Evolutionary conservation across 768 basidiomycete genomes (phyloP).

Genomic region (Floccularia luteovirens): DNA sequence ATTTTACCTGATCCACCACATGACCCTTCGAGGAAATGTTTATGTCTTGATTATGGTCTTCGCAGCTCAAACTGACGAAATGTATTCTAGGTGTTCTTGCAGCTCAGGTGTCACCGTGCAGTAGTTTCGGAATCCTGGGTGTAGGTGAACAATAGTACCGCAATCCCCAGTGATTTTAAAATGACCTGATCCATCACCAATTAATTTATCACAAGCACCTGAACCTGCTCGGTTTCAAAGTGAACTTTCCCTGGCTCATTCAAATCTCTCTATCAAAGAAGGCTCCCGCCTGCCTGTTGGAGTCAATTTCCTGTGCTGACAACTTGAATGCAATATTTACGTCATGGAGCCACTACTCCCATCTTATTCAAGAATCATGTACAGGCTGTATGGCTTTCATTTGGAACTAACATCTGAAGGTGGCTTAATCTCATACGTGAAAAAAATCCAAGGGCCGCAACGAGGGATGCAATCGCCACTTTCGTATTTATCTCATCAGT

Average conservation of each 20-base stretch:
- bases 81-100: slow-evolving; percentile 50
- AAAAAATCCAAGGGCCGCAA: slow-evolving; percentile 35
- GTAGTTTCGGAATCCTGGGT: slow-evolving; percentile 73
- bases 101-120: slow-evolving; percentile 54
- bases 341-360: slow-evolving; percentile 35
- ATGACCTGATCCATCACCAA: background rate
- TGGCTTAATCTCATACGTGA: slow-evolving; percentile 61
- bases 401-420: slow-evolving; percentile 45
- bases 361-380: slow-evolving; percentile 48
- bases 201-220: slow-evolving; percentile 33
- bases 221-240: slow-evolving; percentile 32
- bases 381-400: slow-evolving; percentile 69
- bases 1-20: no score
- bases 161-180: background rate
- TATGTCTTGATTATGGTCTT: no score
- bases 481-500: slow-evolving; percentile 61
- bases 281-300: slow-evolving; percentile 49
- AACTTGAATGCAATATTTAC: slow-evolving; percentile 37
- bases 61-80: no score
- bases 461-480: slow-evolving; percentile 38
- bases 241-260: slow-evolving; percentile 48
- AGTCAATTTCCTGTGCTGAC: slow-evolving; percentile 71
- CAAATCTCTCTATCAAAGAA: slow-evolving; percentile 24
- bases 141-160: slow-evolving; percentile 33
- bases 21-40: no score